A percentile compares a stretch with the other conserved stretches of the same genome.
Conservation (phyloP, 345 rosid species). For the Ailanthus altissimus region DNA sequence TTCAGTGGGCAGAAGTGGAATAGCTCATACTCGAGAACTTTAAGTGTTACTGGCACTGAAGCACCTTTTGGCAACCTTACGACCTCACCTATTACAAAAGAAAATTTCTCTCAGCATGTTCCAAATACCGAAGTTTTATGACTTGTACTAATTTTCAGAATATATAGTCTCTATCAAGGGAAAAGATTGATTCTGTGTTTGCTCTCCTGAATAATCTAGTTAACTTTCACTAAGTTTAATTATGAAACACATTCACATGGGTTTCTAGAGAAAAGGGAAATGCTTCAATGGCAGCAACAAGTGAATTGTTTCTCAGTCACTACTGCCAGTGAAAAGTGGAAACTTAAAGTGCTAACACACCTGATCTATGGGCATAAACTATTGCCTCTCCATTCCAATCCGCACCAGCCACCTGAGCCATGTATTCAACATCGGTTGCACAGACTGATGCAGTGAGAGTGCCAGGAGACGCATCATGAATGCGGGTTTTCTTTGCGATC, state of each 20-base stretch:
- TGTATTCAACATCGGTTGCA: constrained; percentile 70
- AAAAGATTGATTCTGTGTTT: background rate
- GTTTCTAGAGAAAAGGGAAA: background rate
- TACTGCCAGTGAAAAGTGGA: background rate
- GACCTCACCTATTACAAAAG: constrained; percentile 61
- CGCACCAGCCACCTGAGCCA: constrained; percentile 67
- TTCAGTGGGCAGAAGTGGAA: constrained; percentile 83
- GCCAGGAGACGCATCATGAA: constrained; percentile 85
- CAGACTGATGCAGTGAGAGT: constrained; percentile 68
- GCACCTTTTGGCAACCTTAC: constrained; percentile 69
- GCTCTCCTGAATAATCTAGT: background rate
- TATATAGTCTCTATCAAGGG: background rate
- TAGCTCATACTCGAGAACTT: constrained; percentile 84
- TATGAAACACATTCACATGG: background rate
- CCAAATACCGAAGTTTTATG: background rate
- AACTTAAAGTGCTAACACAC: constrained; percentile 34
- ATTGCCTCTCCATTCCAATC: constrained; percentile 80
- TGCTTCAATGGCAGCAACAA: background rate
- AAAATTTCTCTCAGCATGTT: constrained; percentile 8
- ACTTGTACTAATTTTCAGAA: background rate
- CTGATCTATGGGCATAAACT: constrained; percentile 73
- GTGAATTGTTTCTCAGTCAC: background rate
- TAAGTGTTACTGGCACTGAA: constrained; percentile 75
- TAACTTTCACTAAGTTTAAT: background rate
- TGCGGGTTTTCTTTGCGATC: constrained; percentile 68